Evolutionary conservation across 192 early-diverging fungal species (phyloP).

Genomic region (Coemansia pectinata): DNA sequence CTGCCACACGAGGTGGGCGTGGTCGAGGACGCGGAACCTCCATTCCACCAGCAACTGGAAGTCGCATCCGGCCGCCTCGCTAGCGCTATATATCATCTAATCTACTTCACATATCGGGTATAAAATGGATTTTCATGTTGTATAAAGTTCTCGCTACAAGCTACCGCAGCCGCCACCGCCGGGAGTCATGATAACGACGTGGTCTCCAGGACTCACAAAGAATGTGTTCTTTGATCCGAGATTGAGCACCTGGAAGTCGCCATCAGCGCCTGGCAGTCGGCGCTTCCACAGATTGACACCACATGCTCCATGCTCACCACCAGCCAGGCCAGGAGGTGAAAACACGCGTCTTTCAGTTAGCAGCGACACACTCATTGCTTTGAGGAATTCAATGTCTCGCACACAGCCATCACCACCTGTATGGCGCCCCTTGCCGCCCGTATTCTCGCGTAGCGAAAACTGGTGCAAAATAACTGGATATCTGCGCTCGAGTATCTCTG

Average conservation of each 20-base stretch:
- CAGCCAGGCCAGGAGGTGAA: constrained; percentile 81
- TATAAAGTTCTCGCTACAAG: neutral
- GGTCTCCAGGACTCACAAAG: constrained; percentile 73
- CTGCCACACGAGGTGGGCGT: constrained; percentile 8
- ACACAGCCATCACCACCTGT: constrained; percentile 88
- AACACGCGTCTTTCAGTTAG: constrained; percentile 91
- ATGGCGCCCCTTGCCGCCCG: constrained; percentile 78
- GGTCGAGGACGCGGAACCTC: constrained; percentile 24
- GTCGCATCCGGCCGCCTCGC: constrained; percentile 36
- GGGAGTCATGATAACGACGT: constrained; percentile 82
- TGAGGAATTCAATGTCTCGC: constrained; percentile 93
- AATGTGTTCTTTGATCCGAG: constrained; percentile 91
- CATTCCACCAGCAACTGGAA: constrained; percentile 17
- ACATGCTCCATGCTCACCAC: constrained; percentile 69
- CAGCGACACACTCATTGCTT: constrained; percentile 84
- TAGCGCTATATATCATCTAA: neutral
- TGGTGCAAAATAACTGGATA: constrained; percentile 88
- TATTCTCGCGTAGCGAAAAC: constrained; percentile 73
- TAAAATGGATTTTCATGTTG: neutral
- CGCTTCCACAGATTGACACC: constrained; percentile 85
- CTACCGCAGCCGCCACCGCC: constrained; percentile 85
- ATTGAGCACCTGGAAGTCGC: constrained; percentile 56
- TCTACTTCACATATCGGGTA: neutral
- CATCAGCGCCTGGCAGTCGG: constrained; percentile 3
- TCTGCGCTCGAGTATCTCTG: constrained; percentile 89